These are phyloP conservation scores for Melanomma pulvis-pyrius DNA, from an alignment of 495 filamentous ascomycete genomes.

Conservation along the genomic window DNA sequence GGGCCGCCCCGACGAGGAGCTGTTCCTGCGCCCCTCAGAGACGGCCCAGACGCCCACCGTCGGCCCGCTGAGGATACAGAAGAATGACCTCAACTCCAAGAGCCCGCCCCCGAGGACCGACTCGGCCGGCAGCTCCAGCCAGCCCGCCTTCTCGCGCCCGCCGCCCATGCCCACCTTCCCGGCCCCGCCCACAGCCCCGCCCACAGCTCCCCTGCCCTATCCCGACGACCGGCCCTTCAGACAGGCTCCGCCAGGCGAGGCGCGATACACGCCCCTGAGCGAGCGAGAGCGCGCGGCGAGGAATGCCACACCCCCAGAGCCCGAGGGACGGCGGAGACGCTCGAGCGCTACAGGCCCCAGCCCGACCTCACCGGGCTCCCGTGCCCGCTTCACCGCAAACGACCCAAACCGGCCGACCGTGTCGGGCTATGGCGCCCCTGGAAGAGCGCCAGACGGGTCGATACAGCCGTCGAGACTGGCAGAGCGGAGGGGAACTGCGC, in stretches of 20 bases:
- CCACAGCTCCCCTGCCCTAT: constrained; percentile 70
- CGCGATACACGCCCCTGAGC: constrained; percentile 53
- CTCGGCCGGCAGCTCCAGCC: constrained; percentile 43
- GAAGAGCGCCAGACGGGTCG: constrained; percentile 22
- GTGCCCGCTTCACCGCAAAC: constrained; percentile 41
- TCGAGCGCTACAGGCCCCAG: constrained; percentile 32
- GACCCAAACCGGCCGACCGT: constrained; percentile 47
- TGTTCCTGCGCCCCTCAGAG: constrained; percentile 39
- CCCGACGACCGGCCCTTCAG: constrained; percentile 69
- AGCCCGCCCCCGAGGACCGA: constrained; percentile 43
- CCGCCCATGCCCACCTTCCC: constrained; percentile 51
- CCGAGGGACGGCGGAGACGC: constrained; percentile 29
- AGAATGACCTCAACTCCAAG: constrained; percentile 55
- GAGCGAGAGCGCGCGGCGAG: constrained; percentile 49
- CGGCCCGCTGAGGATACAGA: constrained; percentile 84
- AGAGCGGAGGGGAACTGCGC: constrained; percentile 55
- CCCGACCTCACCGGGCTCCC: constrained; percentile 25
- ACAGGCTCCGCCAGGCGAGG: constrained; percentile 42
- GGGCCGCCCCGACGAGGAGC: constrained; percentile 44
- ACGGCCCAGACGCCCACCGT: constrained; percentile 60
- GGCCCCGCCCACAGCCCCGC: constrained; percentile 66
- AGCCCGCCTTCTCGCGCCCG: constrained; percentile 52
- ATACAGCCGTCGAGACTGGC: constrained; percentile 41
- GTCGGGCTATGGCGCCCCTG: constrained; percentile 39
- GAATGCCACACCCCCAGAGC: constrained; percentile 37